Evolutionary conservation across 129 eudicot species (phyloP).

Genomic region (Sambucus nigra): DNA sequence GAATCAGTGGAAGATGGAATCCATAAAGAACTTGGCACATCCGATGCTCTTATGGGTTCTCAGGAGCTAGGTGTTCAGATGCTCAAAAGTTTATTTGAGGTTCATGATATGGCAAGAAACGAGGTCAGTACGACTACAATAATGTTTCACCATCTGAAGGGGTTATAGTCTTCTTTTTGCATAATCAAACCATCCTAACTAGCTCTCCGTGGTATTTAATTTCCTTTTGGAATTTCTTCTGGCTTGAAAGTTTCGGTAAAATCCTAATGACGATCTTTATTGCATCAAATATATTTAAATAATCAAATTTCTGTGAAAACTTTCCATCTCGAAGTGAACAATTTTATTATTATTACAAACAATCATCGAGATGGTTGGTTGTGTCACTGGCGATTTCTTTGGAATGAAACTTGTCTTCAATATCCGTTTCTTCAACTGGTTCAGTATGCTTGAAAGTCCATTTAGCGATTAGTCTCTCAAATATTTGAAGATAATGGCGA

Average conservation of each 20-base stretch:
- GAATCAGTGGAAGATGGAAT: slow-evolving; percentile 44
- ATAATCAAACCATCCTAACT: no score
- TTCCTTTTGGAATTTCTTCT: no score
- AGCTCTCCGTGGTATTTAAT: no score
- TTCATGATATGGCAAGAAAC: slow-evolving; percentile 75
- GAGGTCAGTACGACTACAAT: slow-evolving; percentile 45
- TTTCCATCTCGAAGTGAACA: no score
- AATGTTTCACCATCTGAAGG: background rate
- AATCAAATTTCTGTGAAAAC: no score
- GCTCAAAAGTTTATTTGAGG: slow-evolving; percentile 61
- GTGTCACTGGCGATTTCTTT: background rate
- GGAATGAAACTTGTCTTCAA: background rate
- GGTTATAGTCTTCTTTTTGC: no score
- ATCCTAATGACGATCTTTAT: no score
- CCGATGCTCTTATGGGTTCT: slow-evolving; percentile 51
- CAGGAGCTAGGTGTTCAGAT: slow-evolving; percentile 63
- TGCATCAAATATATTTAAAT: no score
- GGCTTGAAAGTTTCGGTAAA: no score
- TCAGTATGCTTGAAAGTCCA: background rate
- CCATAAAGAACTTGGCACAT: slow-evolving; percentile 33
- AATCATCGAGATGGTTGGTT: background rate
- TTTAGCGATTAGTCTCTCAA: background rate
- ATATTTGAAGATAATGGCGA: background rate
- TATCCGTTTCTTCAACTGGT: no score
- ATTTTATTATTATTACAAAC: no score